Conservation (phyloP, 2,329 filamentous ascomycete genomes). For the Exophiala dermatitidis region DNA sequence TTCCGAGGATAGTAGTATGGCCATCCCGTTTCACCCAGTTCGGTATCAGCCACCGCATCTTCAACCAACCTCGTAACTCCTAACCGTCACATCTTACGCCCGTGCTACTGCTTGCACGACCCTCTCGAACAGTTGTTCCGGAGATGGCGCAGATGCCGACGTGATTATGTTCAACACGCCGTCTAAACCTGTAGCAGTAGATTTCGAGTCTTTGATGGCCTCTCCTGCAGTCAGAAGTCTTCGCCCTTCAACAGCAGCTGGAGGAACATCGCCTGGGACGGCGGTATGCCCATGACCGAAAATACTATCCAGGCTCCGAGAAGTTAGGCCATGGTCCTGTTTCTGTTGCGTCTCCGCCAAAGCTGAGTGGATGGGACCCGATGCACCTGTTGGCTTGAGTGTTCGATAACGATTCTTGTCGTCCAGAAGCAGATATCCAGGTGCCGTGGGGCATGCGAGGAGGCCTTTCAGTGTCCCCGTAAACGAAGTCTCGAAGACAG, state of each 20-base stretch:
- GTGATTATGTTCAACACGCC: constrained; percentile 16
- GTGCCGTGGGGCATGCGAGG: constrained; percentile 10
- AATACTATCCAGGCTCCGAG: constrained; percentile 16
- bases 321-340: constrained; percentile 8
- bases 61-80: background rate
- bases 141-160: constrained; percentile 15
- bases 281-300: constrained; percentile 7
- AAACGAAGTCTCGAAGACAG: constrained; percentile 11
- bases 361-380: background rate
- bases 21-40: background rate
- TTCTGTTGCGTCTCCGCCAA: background rate
- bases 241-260: background rate
- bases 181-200: constrained; percentile 6
- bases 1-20: no score
- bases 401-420: constrained; percentile 9
- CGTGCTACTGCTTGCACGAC: constrained; percentile 13
- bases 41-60: background rate
- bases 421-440: constrained; percentile 20
- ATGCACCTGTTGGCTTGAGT: background rate
- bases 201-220: background rate
- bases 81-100: background rate
- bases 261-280: background rate
- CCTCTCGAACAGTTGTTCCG: constrained; percentile 21
- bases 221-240: background rate
- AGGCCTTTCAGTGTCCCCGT: constrained; percentile 9